Evolutionary conservation across 441 rosid species (phyloP), one percentile per base, ranked within the genome.

Genomic region (Brassica balearica): DNA sequence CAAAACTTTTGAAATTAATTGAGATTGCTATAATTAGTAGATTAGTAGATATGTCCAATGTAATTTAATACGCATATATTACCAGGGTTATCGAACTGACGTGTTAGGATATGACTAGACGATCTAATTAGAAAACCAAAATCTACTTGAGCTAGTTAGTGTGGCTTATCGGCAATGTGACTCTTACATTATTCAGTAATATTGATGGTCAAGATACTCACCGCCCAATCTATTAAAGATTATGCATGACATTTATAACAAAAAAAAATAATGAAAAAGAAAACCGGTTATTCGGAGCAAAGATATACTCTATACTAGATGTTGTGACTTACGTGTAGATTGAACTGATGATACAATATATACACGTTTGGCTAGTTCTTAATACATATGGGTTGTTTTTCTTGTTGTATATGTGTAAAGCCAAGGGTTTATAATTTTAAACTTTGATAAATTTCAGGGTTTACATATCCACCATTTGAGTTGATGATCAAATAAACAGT

Each of bases 401-500:
- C 53, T 43, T 43, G 14, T 43, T 43, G 53, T 43, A 43, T 5
- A 43, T 43, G 14, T 43, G 2, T 43, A 11, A 43, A 12, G 15
- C 53, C 14, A 43, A 41, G 46, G n/a, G 51, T 7, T 43, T 43
- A 43, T 10, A 10, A 43, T 11, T 43, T 43, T 3, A 43, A 11
- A 43, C 14, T 43, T 43, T 43, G 5, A 12, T 43, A 11, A 11
- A 43, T 43, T 43, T 43, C 53, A 43, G 53, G 53, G 53, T 11
- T 43, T 46, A 46, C 55, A 51, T 51, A 51, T 51, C 58, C 58
- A 51, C 19, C 20, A 14, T 51, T 51, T 51, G 58, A 51, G 58
- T 51, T 51, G 58, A 58, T 20, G 62, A 19, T 9, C 62, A 7
- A 58, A 20, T 19, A 58, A 58, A 20, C 27, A 58, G 12, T 23